phyloP scores from a whole-genome alignment of 257 asterid species.

The Solanum tarijense region DNA sequence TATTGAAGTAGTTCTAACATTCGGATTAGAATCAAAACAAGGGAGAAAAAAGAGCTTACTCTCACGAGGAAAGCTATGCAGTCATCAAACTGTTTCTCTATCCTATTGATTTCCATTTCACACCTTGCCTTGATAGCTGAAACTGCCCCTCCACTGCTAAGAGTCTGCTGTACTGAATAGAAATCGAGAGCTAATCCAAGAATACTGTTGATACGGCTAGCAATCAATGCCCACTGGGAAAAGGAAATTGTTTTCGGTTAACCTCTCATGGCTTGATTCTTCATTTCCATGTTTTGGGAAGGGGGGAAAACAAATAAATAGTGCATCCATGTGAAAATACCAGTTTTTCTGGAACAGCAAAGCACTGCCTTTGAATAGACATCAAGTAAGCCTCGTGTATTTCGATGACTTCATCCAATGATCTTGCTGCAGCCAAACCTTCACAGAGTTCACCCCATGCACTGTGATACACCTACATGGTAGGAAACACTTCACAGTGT shows the following conservation, averaged over 20 bases:
- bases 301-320: not conserved
- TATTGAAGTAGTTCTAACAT: not conserved
- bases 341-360: conserved; percentile 96
- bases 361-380: conserved; percentile 86
- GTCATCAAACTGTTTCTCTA: conserved; percentile 85
- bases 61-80: conserved; percentile 94
- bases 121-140: conserved; percentile 73
- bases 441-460: conserved; percentile 97
- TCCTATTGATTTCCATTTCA: conserved; percentile 77
- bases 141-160: conserved; percentile 59
- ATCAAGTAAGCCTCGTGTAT: conserved; percentile 83
- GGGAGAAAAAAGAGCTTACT: conserved; percentile 31
- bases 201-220: conserved; percentile 86
- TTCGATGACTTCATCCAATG: conserved; percentile 89
- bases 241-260: not conserved
- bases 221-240: conserved; percentile 80
- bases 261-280: not conserved
- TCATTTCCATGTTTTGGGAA: not conserved
- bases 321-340: conserved; percentile 15
- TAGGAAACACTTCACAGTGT: not conserved
- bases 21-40: not conserved
- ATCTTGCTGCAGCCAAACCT: conserved; percentile 78
- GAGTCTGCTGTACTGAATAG: conserved; percentile 62
- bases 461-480: conserved; percentile 80
- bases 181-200: conserved; percentile 88